Percentiles rank a stretch among this genome's conserved stretches.
Evolutionary conservation across 2,329 filamentous ascomycete genomes (phyloP).

Genomic region (Venturia oleaginea): DNA sequence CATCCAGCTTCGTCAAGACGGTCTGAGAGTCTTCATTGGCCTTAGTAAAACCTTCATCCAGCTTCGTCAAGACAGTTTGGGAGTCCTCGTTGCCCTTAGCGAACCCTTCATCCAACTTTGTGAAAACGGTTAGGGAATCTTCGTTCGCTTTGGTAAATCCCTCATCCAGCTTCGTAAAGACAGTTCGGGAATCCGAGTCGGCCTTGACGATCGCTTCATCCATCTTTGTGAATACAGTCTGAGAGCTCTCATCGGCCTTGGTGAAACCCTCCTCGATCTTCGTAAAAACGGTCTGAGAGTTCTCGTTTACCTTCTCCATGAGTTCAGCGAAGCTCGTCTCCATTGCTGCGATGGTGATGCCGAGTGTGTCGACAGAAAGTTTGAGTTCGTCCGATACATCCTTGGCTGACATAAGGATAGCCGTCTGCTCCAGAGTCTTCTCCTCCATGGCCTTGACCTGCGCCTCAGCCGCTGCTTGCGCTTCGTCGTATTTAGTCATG

Average conservation of each 20-base stretch:
- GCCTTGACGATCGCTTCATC: slow-evolving; percentile 63
- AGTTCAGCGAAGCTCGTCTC: slow-evolving; percentile 63
- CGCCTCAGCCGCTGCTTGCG: slow-evolving; percentile 64
- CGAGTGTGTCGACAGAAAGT: slow-evolving; percentile 74
- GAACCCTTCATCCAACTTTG: slow-evolving; percentile 47
- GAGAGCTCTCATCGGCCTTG: slow-evolving; percentile 37
- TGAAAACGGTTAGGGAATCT: slow-evolving; percentile 71
- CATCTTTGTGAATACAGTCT: slow-evolving; percentile 58
- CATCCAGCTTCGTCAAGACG: slow-evolving; percentile 67
- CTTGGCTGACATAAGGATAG: slow-evolving; percentile 66
- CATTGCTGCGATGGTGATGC: slow-evolving; percentile 46
- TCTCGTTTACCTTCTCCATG: slow-evolving; percentile 77
- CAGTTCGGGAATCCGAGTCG: slow-evolving; percentile 74
- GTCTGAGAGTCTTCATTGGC: slow-evolving; percentile 78
- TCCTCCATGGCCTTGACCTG: slow-evolving; percentile 65
- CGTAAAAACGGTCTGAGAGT: slow-evolving; percentile 76
- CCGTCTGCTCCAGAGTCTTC: slow-evolving; percentile 62
- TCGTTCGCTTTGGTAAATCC: slow-evolving; percentile 77
- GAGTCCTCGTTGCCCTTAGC: slow-evolving; percentile 74
- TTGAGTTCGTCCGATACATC: slow-evolving; percentile 79
- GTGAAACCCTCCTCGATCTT: slow-evolving; percentile 70
- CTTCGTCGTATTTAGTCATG: slow-evolving; percentile 79
- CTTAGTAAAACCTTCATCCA: slow-evolving; percentile 77
- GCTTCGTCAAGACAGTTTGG: slow-evolving; percentile 66
- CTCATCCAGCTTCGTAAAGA: slow-evolving; percentile 47